Conservation (phyloP, 306 rosid genomes). For the Rosa rugosa region DNA sequence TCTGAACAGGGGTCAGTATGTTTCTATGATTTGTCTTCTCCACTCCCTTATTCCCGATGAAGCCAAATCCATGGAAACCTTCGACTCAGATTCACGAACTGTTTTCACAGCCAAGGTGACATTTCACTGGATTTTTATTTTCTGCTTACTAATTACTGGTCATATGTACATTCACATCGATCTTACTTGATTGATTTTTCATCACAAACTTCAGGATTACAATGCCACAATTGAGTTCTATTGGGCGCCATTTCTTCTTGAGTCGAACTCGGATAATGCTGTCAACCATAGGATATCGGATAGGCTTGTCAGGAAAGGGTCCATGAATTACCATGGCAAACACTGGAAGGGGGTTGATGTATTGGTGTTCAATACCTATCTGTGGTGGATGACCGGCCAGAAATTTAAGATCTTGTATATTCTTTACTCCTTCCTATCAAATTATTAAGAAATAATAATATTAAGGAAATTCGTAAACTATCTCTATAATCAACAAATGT, state of each 20-base stretch:
- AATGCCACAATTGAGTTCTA: slow-evolving; percentile 97
- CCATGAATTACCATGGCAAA: slow-evolving; percentile 80
- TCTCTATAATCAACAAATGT: background rate
- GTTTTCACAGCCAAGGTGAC: slow-evolving; percentile 85
- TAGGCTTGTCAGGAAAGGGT: slow-evolving; percentile 80
- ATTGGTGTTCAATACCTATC: slow-evolving; percentile 81
- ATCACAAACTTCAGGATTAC: slow-evolving; percentile 46
- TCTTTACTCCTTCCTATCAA: background rate
- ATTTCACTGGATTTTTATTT: background rate
- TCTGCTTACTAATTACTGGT: background rate
- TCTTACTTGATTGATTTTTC: background rate
- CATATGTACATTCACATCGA: background rate
- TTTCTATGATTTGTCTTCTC: slow-evolving; percentile 85
- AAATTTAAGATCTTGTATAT: slow-evolving; percentile 77
- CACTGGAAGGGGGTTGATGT: slow-evolving; percentile 88
- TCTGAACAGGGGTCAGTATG: slow-evolving; percentile 87
- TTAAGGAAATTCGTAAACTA: background rate
- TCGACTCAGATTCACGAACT: slow-evolving; percentile 80
- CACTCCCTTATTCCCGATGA: slow-evolving; percentile 68
- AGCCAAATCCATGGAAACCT: slow-evolving; percentile 88
- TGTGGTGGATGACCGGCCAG: slow-evolving; percentile 97
- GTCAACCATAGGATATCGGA: slow-evolving; percentile 73
- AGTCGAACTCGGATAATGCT: slow-evolving; percentile 85
- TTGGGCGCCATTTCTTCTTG: slow-evolving; percentile 96
- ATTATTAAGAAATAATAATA: background rate